phyloP scores from a whole-genome alignment of 2,329 filamentous ascomycete genomes.

The Fusarium sarcochroum region DNA sequence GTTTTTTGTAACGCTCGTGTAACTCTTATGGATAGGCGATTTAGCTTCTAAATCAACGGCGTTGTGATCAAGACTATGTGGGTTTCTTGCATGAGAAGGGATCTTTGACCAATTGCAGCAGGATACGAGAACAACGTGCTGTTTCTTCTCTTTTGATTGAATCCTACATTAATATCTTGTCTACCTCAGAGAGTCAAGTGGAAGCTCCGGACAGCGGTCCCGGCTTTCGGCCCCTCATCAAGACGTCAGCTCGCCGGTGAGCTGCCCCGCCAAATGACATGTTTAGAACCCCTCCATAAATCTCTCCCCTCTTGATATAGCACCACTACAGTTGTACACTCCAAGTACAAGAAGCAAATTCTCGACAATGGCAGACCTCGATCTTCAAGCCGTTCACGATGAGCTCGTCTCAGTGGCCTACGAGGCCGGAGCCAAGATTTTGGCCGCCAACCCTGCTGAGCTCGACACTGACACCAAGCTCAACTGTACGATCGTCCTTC shows the following conservation, averaged over 20 bases:
- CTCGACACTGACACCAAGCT: slow-evolving; percentile 72
- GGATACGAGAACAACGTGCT: slow-evolving; percentile 7
- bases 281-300: slow-evolving; percentile 43
- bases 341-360: not conserved
- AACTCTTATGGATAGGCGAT: slow-evolving; percentile 24
- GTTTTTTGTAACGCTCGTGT: slow-evolving; percentile 23
- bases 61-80: slow-evolving; percentile 35
- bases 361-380: slow-evolving; percentile 65
- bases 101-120: slow-evolving; percentile 14
- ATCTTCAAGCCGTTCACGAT: slow-evolving; percentile 74
- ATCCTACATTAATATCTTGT: not conserved
- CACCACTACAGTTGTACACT: slow-evolving; percentile 2
- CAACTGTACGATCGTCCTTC: slow-evolving; percentile 67
- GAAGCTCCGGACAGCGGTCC: slow-evolving; percentile 26
- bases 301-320: slow-evolving; percentile 24
- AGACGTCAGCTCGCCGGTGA: slow-evolving; percentile 15
- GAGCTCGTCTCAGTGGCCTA: slow-evolving; percentile 71
- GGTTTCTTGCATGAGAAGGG: not conserved
- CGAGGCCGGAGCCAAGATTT: slow-evolving; percentile 75
- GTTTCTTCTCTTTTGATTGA: slow-evolving; percentile 2
- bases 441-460: slow-evolving; percentile 71
- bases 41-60: slow-evolving; percentile 25
- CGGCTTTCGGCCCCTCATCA: slow-evolving; percentile 32
- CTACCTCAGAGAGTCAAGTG: not conserved
- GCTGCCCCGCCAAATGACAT: slow-evolving; percentile 39